Percentiles rank a stretch among this genome's conserved stretches.
These are phyloP conservation scores for Immersiporthe knoxdaviesiana DNA, from an alignment of 2,329 filamentous ascomycete species.

Conservation along the genomic window DNA sequence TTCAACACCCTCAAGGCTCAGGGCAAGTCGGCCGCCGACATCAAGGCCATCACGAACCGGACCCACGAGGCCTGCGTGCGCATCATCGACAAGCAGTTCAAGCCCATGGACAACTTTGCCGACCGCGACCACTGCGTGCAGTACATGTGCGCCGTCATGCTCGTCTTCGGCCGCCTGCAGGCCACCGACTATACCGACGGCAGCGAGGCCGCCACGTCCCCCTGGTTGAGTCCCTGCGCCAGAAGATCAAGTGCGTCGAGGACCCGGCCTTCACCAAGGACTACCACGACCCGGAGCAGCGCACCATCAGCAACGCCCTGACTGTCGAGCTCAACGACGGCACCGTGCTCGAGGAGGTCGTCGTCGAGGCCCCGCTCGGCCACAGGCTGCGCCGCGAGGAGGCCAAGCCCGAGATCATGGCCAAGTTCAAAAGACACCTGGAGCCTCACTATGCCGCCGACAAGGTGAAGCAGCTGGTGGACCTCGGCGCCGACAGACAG, in stretches of 20 bases:
- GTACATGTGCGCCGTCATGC: slow-evolving; percentile 98
- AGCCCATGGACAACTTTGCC: slow-evolving; percentile 99
- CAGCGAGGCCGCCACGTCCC: slow-evolving; percentile 86
- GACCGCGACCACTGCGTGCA: slow-evolving; percentile 99
- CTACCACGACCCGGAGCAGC: slow-evolving; percentile 91
- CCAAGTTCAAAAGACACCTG: slow-evolving; percentile 94
- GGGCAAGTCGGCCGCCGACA: slow-evolving; percentile 91
- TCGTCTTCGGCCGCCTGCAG: slow-evolving; percentile 90
- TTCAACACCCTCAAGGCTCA: slow-evolving; percentile 78
- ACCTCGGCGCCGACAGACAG: slow-evolving; percentile 75
- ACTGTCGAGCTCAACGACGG: slow-evolving; percentile 95
- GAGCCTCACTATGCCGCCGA: slow-evolving; percentile 77
- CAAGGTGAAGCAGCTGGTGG: slow-evolving; percentile 80
- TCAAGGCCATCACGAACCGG: slow-evolving; percentile 90
- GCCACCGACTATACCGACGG: slow-evolving; percentile 94
- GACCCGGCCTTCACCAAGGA: slow-evolving; percentile 92
- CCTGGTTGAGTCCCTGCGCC: slow-evolving; percentile 86
- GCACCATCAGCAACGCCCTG: slow-evolving; percentile 95
- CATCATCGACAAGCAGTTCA: slow-evolving; percentile 99
- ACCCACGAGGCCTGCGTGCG: slow-evolving; percentile 98
- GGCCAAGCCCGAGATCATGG: slow-evolving; percentile 95
- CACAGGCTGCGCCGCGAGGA: slow-evolving; percentile 91
- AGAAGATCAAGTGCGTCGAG: slow-evolving; percentile 95
- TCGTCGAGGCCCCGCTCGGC: slow-evolving; percentile 91
- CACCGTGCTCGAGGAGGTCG: slow-evolving; percentile 85